These are phyloP conservation scores for Coemansia sp. DNA, from an alignment of 192 early-diverging fungal species.

Conservation along the genomic window DNA sequence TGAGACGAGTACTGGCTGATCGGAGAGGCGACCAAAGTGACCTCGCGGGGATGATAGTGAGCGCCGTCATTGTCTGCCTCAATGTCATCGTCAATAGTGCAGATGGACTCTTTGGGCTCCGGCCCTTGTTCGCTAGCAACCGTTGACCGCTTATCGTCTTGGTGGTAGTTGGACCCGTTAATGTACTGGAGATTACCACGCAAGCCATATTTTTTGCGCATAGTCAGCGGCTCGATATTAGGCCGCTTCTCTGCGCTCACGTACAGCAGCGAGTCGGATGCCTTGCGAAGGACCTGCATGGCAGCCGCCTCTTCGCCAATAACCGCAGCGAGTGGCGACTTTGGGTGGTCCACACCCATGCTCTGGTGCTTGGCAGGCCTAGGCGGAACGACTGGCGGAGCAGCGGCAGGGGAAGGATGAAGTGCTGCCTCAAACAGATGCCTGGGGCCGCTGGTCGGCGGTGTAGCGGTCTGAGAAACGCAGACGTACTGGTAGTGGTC, in stretches of 20 bases:
- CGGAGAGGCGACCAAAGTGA: constrained; percentile 7
- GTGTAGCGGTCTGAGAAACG: constrained; percentile 23
- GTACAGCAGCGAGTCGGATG: constrained; percentile 52
- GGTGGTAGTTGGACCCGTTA: constrained; percentile 18
- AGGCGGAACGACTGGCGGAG: constrained; percentile 28
- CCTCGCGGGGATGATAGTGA: constrained; percentile 15
- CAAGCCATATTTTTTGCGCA: constrained; percentile 57
- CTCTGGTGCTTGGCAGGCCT: constrained; percentile 32
- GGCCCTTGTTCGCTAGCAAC: constrained; percentile 29
- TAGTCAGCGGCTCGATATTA: constrained; percentile 47
- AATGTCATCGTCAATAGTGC: constrained; percentile 15
- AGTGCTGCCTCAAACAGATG: constrained; percentile 5
- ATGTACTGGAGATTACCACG: constrained; percentile 52
- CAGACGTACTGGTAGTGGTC: constrained; percentile 14
- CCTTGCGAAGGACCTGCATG: constrained; percentile 50
- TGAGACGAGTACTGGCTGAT: constrained; percentile 7
- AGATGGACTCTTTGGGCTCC: constrained; percentile 29
- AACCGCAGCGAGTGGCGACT: constrained; percentile 10
- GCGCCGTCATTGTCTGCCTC: constrained; percentile 10
- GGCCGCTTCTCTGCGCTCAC: constrained; percentile 55
- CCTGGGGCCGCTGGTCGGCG: constrained; percentile 30
- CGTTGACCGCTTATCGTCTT: not conserved
- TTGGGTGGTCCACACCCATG: constrained; percentile 24
- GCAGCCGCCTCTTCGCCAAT: constrained; percentile 24
- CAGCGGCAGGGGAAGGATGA: not conserved